Percentiles rank a stretch among this genome's conserved stretches.
These are phyloP conservation scores for Paraglomus brasilianum DNA, from an alignment of 192 early-diverging fungal species.

Conservation along the genomic window DNA sequence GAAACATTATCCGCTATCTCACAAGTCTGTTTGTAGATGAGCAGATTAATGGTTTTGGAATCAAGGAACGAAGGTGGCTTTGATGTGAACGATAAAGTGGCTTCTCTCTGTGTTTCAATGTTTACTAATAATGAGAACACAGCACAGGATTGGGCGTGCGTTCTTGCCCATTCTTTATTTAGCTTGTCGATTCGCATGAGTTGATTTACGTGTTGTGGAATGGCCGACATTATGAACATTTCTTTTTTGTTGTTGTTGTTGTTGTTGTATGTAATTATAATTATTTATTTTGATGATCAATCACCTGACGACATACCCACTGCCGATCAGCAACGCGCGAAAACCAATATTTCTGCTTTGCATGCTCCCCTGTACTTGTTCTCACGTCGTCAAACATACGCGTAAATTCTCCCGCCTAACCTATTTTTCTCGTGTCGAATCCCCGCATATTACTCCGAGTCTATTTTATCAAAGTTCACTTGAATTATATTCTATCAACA, in stretches of 20 bases:
- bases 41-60: neutral
- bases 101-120: slow-evolving; percentile 19
- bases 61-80: neutral
- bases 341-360: too few relatives aligned
- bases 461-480: neutral
- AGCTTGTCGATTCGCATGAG: neutral
- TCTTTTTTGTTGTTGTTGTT: too few relatives aligned
- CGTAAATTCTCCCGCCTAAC: too few relatives aligned
- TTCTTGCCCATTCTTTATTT: slow-evolving; percentile 24
- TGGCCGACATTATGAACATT: too few relatives aligned
- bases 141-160: neutral
- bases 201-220: slow-evolving; percentile 19
- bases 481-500: neutral
- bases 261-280: too few relatives aligned
- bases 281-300: too few relatives aligned
- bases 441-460: too few relatives aligned
- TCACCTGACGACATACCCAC: too few relatives aligned
- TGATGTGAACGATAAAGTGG: neutral
- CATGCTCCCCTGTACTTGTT: too few relatives aligned
- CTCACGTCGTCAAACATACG: too few relatives aligned
- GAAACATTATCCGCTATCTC: slow-evolving; percentile 18
- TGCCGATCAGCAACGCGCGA: too few relatives aligned
- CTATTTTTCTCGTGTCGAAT: too few relatives aligned
- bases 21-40: slow-evolving; percentile 25
- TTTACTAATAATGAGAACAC: slow-evolving; percentile 20